Evolutionary conservation across 139 green algal species (phyloP).

Genomic region (Zygnema circumcarinatum): DNA sequence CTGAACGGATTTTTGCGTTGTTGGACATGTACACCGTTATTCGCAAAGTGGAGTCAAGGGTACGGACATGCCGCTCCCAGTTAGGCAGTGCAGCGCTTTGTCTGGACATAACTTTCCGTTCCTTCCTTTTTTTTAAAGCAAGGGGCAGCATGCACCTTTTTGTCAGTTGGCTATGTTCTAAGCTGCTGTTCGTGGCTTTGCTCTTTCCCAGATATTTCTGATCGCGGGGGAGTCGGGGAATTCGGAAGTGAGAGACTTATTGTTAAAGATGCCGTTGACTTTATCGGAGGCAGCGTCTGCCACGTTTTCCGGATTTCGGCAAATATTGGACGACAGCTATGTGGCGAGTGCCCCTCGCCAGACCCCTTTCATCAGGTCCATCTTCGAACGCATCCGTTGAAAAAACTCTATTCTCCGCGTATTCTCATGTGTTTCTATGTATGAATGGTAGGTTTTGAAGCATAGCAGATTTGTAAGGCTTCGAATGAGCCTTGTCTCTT

Average conservation of each 20-base stretch:
- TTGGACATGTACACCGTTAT: conserved; percentile 27
- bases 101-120: too few relatives aligned
- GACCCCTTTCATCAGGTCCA: background rate
- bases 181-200: background rate
- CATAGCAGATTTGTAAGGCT: too few relatives aligned
- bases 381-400: too few relatives aligned
- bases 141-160: background rate
- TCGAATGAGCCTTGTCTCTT: too few relatives aligned
- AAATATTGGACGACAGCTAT: background rate
- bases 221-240: background rate
- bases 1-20: conserved; percentile 37
- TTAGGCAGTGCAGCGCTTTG: too few relatives aligned
- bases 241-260: background rate
- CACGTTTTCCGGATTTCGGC: background rate
- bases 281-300: background rate
- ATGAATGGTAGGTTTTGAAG: too few relatives aligned
- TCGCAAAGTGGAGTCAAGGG: background rate
- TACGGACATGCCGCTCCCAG: too few relatives aligned
- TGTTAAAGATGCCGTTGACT: background rate
- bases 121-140: background rate
- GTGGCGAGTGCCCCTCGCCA: background rate
- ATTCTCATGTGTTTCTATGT: too few relatives aligned
- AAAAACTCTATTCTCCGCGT: too few relatives aligned
- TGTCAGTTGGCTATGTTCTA: too few relatives aligned
- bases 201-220: background rate